A percentile compares a stretch with the other conserved stretches of the same genome.
Conservation (phyloP, 257 asterid genomes). For the Verbascum thapsus region DNA sequence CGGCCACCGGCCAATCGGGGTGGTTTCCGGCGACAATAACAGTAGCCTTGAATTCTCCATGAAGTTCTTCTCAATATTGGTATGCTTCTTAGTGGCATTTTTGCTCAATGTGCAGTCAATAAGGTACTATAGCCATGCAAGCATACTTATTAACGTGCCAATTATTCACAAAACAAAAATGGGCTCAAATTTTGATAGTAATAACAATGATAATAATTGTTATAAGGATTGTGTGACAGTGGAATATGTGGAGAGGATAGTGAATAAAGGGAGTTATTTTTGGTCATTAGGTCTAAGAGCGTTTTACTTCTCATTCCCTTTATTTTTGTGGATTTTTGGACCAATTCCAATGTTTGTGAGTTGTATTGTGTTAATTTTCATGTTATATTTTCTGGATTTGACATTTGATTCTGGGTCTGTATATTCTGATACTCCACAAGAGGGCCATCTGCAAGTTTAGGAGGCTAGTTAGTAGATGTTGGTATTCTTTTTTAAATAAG, state of each 20-base stretch:
- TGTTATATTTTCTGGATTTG: slow-evolving; percentile 72
- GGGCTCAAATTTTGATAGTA: background rate
- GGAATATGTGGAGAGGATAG: slow-evolving; percentile 63
- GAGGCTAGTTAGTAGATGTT: background rate
- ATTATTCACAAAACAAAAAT: slow-evolving; percentile 17
- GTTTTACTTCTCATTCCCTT: slow-evolving; percentile 78
- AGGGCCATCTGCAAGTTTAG: too few species aligned
- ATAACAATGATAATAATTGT: too few species aligned
- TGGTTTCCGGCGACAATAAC: slow-evolving; percentile 44
- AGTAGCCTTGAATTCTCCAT: slow-evolving; percentile 46
- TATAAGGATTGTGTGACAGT: slow-evolving; percentile 36
- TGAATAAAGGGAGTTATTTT: slow-evolving; percentile 79
- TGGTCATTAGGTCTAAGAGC: slow-evolving; percentile 96
- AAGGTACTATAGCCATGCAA: slow-evolving; percentile 91
- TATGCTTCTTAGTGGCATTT: slow-evolving; percentile 80
- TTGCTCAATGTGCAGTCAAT: slow-evolving; percentile 80
- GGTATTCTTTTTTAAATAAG: background rate
- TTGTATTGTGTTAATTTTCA: slow-evolving; percentile 50
- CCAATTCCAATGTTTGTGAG: slow-evolving; percentile 81
- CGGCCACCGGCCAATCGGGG: slow-evolving; percentile 26
- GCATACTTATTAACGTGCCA: slow-evolving; percentile 86
- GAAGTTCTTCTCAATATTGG: slow-evolving; percentile 65
- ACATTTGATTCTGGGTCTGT: slow-evolving; percentile 43
- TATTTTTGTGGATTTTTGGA: slow-evolving; percentile 88
- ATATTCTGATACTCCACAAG: slow-evolving; percentile 5